Base-by-base conservation (phyloP, 202 grass and related monocot species). In the Cymbopogon flexuosus region DNA sequence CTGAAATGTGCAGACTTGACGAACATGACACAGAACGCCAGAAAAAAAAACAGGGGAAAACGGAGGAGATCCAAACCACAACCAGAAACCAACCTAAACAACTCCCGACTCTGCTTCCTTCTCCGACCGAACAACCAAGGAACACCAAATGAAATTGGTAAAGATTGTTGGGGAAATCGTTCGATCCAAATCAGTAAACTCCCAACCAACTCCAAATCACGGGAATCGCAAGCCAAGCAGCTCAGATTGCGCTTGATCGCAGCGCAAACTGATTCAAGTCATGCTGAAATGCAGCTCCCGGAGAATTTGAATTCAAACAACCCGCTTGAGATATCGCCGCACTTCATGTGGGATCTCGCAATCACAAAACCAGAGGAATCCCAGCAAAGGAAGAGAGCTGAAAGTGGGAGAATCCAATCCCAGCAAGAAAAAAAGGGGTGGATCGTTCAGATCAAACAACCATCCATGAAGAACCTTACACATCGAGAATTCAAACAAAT, bases 371-470 rank as follows among this genome's bases (percentile, higher is more conserved):
- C 49, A 37, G 68, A 62, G 45, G 52, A 68, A 89, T 82, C 62
- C 15, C 4, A 63, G 18, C 66, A 73, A 73, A 41, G 3, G 39
- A 60, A 70, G 76, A 45, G 8, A n/a, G 74, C 24, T 61, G 9
- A 33, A 51, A 67, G 68, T 5, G 13, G 12, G 54, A 22, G 54
- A 89, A 81, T 81, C 56, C 2, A 73, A 52, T 61, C 72, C 30
- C 45, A 10, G 37, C 49, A 73, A 61, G 62, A 29, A 15, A 49
- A 60, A 51, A 19, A 21, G 10, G 39, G 36, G 40, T 13, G 52
- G 42, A 82, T 73, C 83, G 39, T 74, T 11, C 51, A 62, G 42
- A 89, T 86, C 83, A 85, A 82, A 21, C 6, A 82, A 15, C 30
- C 36, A 65, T 15, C 46, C 46, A 37, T 1, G 10, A 75, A 83